These are phyloP conservation scores for Gamarada debralockiae DNA, from an alignment of 495 filamentous ascomycete genomes.

Conservation along the genomic window DNA sequence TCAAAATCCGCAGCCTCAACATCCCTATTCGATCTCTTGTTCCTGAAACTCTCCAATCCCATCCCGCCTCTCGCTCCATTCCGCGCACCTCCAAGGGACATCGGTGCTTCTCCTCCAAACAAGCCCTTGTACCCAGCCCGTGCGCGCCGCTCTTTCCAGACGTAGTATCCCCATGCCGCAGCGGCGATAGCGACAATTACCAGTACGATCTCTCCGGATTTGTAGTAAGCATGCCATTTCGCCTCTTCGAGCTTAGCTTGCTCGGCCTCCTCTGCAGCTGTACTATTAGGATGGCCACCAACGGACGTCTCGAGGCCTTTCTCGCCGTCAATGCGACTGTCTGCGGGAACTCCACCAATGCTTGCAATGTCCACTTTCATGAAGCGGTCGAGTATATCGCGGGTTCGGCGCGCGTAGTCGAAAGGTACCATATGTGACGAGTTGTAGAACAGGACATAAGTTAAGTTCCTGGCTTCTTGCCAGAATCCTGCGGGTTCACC, in stretches of 20 bases:
- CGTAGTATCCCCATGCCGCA: slow-evolving; percentile 74
- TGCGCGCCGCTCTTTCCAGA: slow-evolving; percentile 72
- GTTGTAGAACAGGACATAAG: slow-evolving; percentile 95
- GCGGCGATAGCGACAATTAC: slow-evolving; percentile 80
- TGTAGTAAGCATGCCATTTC: slow-evolving; percentile 88
- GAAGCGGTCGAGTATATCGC: slow-evolving; percentile 97
- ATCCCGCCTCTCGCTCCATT: slow-evolving; percentile 25
- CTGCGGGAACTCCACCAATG: slow-evolving; percentile 81
- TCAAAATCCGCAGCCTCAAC: slow-evolving; percentile 87
- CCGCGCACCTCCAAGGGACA: slow-evolving; percentile 21
- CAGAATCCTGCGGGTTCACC: slow-evolving; percentile 86
- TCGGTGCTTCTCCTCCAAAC: slow-evolving; percentile 25
- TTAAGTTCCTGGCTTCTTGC: slow-evolving; percentile 90
- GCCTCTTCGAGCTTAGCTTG: slow-evolving; percentile 73
- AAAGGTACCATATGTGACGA: slow-evolving; percentile 97
- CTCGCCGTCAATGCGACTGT: slow-evolving; percentile 87
- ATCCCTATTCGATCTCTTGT: slow-evolving; percentile 47
- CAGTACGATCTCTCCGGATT: slow-evolving; percentile 85
- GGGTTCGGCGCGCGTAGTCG: slow-evolving; percentile 78
- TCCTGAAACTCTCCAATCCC: slow-evolving; percentile 46
- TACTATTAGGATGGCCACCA: slow-evolving; percentile 81
- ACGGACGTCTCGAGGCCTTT: slow-evolving; percentile 82
- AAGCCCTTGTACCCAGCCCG: slow-evolving; percentile 52
- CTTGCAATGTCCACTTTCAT: slow-evolving; percentile 88
- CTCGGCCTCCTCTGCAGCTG: slow-evolving; percentile 66